Conservation (phyloP, 306 rosid genomes). For the Vigna mungo region DNA sequence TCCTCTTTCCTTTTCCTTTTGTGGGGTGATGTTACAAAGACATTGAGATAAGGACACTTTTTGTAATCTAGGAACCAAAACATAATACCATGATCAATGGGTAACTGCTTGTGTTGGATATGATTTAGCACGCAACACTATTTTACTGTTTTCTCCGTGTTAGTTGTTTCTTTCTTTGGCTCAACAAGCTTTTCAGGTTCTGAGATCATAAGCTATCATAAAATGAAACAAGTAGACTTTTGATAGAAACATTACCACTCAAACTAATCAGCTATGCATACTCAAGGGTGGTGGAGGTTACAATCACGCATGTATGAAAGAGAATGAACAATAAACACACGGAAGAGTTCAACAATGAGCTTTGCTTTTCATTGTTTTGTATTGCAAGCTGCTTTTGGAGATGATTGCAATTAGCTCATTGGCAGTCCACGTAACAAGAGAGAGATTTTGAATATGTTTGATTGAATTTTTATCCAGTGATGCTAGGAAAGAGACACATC, state of each 20-base stretch:
- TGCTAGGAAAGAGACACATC: slow-evolving; percentile 39
- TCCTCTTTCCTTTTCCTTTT: neutral
- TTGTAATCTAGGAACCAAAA: neutral
- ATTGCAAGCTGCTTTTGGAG: slow-evolving; percentile 16
- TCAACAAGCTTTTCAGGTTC: slow-evolving; percentile 20
- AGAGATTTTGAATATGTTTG: slow-evolving; percentile 59
- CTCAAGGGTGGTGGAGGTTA: neutral
- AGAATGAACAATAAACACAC: neutral
- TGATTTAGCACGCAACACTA: neutral
- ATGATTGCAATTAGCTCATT: slow-evolving; percentile 55
- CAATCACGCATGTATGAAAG: neutral
- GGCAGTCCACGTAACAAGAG: slow-evolving; percentile 80
- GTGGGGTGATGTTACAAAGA: slow-evolving; percentile 5
- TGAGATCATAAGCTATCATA: slow-evolving; percentile 23
- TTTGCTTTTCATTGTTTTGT: slow-evolving; percentile 8
- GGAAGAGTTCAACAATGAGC: neutral
- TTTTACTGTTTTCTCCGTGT: neutral
- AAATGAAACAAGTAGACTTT: slow-evolving; percentile 13
- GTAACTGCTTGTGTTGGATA: neutral
- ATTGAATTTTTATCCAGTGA: slow-evolving; percentile 48
- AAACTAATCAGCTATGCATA: slow-evolving; percentile 16
- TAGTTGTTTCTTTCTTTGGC: neutral
- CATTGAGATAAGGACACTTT: neutral
- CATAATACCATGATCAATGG: neutral
- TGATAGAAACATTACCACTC: neutral